These are phyloP conservation scores for Suaeda aralocaspica DNA, from an alignment of 148 eudicot genomes.

Conservation along the genomic window DNA sequence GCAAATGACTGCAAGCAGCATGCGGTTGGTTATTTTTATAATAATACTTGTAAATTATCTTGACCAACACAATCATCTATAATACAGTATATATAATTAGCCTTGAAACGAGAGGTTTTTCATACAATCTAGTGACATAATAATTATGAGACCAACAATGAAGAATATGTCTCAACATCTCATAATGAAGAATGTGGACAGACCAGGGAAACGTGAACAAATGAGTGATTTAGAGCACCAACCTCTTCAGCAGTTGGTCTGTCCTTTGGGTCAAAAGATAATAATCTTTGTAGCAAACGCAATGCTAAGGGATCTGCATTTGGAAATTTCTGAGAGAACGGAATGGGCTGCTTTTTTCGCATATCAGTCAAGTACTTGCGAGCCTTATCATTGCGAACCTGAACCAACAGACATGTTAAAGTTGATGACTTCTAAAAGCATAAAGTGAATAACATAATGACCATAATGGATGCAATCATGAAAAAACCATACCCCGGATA, in stretches of 20 bases:
- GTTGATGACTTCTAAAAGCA: neutral
- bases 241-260: slow-evolving; percentile 87
- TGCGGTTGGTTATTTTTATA: neutral
- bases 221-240: neutral
- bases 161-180: neutral
- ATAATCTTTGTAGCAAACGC: slow-evolving; percentile 53
- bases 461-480: neutral
- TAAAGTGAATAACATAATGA: neutral
- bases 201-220: neutral
- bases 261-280: slow-evolving; percentile 88
- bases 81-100: too few species aligned
- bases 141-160: neutral
- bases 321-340: slow-evolving; percentile 60
- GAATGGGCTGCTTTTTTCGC: slow-evolving; percentile 57
- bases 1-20: neutral
- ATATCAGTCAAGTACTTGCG: slow-evolving; percentile 66
- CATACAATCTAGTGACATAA: neutral
- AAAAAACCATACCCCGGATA: slow-evolving; percentile 55
- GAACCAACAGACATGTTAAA: slow-evolving; percentile 11
- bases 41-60: neutral
- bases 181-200: neutral
- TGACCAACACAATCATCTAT: neutral
- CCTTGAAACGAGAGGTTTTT: neutral
- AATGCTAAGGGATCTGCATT: slow-evolving; percentile 60
- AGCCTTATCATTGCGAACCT: slow-evolving; percentile 87